Percentiles rank a stretch among this genome's conserved stretches.
Conservation (phyloP, 768 basidiomycete species). For the Exsudoporus frostii region DNA sequence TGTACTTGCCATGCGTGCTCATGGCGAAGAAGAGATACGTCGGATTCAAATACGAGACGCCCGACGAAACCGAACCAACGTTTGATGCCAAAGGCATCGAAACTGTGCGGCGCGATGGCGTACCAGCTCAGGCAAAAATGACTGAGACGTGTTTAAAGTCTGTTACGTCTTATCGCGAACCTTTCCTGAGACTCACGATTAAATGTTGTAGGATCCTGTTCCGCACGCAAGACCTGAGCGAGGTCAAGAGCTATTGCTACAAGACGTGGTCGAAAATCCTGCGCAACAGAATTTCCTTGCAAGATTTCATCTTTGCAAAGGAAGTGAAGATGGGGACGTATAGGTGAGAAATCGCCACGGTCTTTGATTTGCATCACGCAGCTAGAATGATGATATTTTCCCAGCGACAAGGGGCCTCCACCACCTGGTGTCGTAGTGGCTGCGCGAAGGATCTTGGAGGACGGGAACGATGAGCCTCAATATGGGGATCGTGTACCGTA, state of each 20-base stretch:
- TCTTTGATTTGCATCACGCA: not conserved
- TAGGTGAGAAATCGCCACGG: constrained; percentile 46
- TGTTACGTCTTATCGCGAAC: constrained; percentile 11
- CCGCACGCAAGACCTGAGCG: constrained; percentile 81
- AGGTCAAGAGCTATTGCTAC: constrained; percentile 86
- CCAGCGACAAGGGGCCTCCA: constrained; percentile 77
- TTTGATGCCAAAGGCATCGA: constrained; percentile 99
- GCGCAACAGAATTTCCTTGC: constrained; percentile 75
- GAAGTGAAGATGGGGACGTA: constrained; percentile 93
- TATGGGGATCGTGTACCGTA: constrained; percentile 95
- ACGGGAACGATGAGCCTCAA: constrained; percentile 81
- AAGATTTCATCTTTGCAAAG: constrained; percentile 94
- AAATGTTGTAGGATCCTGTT: constrained; percentile 75
- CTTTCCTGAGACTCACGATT: not conserved
- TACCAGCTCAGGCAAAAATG: constrained; percentile 90
- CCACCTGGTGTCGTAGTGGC: constrained; percentile 93
- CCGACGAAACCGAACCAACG: constrained; percentile 70
- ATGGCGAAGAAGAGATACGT: constrained; percentile 99
- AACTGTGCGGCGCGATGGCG: constrained; percentile 90
- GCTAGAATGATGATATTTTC: not conserved
- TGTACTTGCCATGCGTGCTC: constrained; percentile 92
- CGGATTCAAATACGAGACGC: constrained; percentile 89
- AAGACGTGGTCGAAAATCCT: constrained; percentile 81
- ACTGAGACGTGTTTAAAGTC: constrained; percentile 87
- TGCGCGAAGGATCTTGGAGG: constrained; percentile 64